These are phyloP conservation scores for Kwoniella dendrophila DNA, from an alignment of 768 basidiomycete species.

Conservation along the genomic window DNA sequence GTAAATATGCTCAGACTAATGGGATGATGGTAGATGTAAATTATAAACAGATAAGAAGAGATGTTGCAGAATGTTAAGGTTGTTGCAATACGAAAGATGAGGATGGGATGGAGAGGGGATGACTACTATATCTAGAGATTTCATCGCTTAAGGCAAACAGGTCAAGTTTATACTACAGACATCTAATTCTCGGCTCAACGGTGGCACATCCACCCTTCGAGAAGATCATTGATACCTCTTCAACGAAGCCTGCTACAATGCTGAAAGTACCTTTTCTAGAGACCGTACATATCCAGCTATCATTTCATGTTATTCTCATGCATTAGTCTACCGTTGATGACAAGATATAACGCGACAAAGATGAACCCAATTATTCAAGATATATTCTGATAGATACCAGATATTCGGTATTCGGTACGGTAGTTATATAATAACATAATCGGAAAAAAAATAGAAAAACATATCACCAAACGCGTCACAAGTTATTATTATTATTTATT, in stretches of 20 bases:
- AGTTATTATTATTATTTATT: neutral
- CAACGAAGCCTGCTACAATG: neutral
- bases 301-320: neutral
- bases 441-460: neutral
- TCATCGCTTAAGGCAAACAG: constrained; percentile 1
- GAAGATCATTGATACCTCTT: neutral
- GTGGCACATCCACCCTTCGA: constrained; percentile 5
- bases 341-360: constrained; percentile 3
- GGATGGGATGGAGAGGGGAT: constrained; percentile 8
- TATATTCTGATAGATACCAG: neutral
- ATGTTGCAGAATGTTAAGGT: neutral
- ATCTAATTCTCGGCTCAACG: neutral
- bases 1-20: neutral
- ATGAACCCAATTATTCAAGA: neutral
- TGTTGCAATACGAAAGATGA: constrained; percentile 2
- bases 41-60: constrained; percentile 12
- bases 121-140: constrained; percentile 4
- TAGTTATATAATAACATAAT: too few species aligned
- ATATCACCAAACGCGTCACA: constrained; percentile 11
- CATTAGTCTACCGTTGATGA: neutral
- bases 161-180: neutral
- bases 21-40: constrained; percentile 4
- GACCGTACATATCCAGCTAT: neutral
- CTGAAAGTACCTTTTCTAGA: neutral
- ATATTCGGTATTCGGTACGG: neutral